Conservation (phyloP, 78 protist genomes). For the Creolimax fragrantissima region DNA sequence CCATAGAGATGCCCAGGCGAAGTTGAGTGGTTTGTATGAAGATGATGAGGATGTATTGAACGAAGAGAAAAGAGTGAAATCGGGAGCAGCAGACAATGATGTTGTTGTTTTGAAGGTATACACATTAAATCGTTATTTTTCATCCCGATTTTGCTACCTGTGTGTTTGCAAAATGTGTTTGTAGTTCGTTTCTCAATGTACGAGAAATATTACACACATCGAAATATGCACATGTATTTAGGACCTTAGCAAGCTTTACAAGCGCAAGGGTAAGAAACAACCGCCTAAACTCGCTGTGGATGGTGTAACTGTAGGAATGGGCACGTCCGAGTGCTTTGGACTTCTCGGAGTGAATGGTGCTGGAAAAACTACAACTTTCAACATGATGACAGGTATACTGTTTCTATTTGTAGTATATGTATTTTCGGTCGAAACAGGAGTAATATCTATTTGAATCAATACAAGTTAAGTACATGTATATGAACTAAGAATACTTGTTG, state of each 20-base stretch:
- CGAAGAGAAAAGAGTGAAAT: neutral
- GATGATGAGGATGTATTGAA: neutral
- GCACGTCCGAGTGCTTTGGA: slow-evolving; percentile 62
- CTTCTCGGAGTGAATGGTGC: slow-evolving; percentile 88
- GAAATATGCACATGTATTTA: too few relatives aligned
- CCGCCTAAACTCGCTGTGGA: slow-evolving; percentile 44
- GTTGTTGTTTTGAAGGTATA: neutral
- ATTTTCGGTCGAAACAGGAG: too few relatives aligned
- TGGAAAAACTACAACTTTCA: slow-evolving; percentile 76
- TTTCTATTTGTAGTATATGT: too few relatives aligned
- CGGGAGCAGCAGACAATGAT: neutral
- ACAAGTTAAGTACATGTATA: too few relatives aligned
- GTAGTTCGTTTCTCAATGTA: too few relatives aligned
- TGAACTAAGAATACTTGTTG: too few relatives aligned
- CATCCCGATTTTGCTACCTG: too few relatives aligned
- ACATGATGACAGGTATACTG: slow-evolving; percentile 28
- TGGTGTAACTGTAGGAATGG: slow-evolving; percentile 36
- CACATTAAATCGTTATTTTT: too few relatives aligned
- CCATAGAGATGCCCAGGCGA: neutral
- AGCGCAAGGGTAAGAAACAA: neutral
- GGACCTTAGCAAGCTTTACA: slow-evolving; percentile 9
- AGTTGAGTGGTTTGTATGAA: neutral
- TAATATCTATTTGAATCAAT: too few relatives aligned
- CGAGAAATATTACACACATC: too few relatives aligned
- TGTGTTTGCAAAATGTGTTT: too few relatives aligned